Conservation (phyloP, 164 flowering plant species). For the Vitis vinifera region ASM3070453v1 NC_081816.1:7836501-7837000, state of each 20-base stretch:
- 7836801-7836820: too few species aligned
- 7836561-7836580: conserved; percentile 32
- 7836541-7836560: conserved; percentile 38
- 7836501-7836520: conserved; percentile 38
- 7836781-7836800: too few species aligned
- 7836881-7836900: too few species aligned
- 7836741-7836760: neutral
- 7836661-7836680: conserved; percentile 32
- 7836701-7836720: conserved; percentile 1
- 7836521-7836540: conserved; percentile 39
- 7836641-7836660: conserved; percentile 31
- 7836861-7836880: too few species aligned
- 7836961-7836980: too few species aligned
- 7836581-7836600: conserved; percentile 34
- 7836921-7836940: too few species aligned
- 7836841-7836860: too few species aligned
- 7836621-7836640: conserved; percentile 40
- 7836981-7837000: too few species aligned
- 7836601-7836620: conserved; percentile 37
- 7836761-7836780: too few species aligned
- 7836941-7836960: too few species aligned
- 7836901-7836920: too few species aligned
- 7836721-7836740: neutral
- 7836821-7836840: conserved; percentile 2
- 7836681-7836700: conserved; percentile 17